phyloP scores from a whole-genome alignment of 169 alveolate genomes.

The Ichthyophthirius multifiliis region DNA sequence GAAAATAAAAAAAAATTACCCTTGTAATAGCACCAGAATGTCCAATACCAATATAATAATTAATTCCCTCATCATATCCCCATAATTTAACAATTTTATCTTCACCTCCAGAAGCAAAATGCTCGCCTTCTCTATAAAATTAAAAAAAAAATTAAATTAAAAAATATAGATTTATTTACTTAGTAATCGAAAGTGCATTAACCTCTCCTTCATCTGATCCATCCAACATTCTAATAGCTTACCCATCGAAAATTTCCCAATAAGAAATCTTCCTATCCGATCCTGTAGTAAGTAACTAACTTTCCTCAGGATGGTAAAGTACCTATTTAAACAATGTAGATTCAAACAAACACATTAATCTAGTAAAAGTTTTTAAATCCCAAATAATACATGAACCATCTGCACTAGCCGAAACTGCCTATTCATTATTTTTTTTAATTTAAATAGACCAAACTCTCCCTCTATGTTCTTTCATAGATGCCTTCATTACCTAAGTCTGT shows the following conservation, averaged over 20 bases:
- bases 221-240: constrained; percentile 88
- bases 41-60: constrained; percentile 69
- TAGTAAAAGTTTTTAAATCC: constrained; percentile 84
- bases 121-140: constrained; percentile 65
- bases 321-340: constrained; percentile 87
- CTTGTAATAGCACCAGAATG: constrained; percentile 79
- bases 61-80: constrained; percentile 88
- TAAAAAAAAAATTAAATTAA: background rate
- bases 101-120: constrained; percentile 87
- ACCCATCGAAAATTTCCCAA: constrained; percentile 91
- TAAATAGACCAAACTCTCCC: constrained; percentile 83
- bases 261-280: constrained; percentile 87
- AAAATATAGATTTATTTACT: background rate
- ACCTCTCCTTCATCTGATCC: constrained; percentile 89
- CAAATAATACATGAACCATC: constrained; percentile 93
- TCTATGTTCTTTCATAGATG: constrained; percentile 87
- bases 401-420: constrained; percentile 91
- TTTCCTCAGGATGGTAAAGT: constrained; percentile 90
- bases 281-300: constrained; percentile 91
- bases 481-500: constrained; percentile 85
- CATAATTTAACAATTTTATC: constrained; percentile 83
- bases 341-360: constrained; percentile 88
- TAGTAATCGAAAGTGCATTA: constrained; percentile 82
- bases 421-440: constrained; percentile 71
- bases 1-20: constrained; percentile 14